Base-by-base conservation (phyloP, 306 rosid genomes). In the Quercus wislizeni region DNA sequence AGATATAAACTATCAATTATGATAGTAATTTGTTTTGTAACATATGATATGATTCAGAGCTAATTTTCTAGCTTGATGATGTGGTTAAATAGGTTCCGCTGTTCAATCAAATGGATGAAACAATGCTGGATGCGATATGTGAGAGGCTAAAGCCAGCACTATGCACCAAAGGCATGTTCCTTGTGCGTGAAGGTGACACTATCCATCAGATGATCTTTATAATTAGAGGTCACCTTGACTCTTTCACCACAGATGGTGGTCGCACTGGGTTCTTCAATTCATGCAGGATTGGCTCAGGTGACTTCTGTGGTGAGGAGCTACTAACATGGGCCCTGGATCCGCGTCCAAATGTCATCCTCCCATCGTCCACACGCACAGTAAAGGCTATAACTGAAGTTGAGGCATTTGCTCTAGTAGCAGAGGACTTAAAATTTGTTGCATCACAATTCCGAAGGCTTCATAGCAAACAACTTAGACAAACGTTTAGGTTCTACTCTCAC, bases 71-170 rank as follows among this genome's bases (percentile, higher is more conserved):
- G 14, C 54, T 10, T 49, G 12, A 49, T 49, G 17, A 46, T 46
- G 3, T 46, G 15, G 6, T 46, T 49, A 13, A 49, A 49, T 3
- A 95, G 99, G 99, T 95, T 2, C 97, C 98, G 0, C 76, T 93
- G 74, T 91, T 95, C 70, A 93, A 93, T 77, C 91, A 95, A 89
- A 95, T 95, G 99, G 99, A 95, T 21, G 99, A 95, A 85, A 86
- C 93, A 69, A 93, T 89, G 94, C 89, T 91, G 21, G 99, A 93
- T 14, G 98, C 98, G 14, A 93, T 95, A 83, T 95, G 99, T 49
- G 98, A 95, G 82, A 86, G 99, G 78, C 87, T 95, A 58, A 91
- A 91, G 78, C 98, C 97, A 1, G 94, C 98, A 21, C 71, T 95
- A 81, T 82, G 97, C 85, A 95, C 99, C 0, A 92, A 93, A 58